Percentiles rank a stretch among this genome's conserved stretches.
Conservation (phyloP, 2,329 filamentous ascomycete species). For the Aspergillus sp. region DNA sequence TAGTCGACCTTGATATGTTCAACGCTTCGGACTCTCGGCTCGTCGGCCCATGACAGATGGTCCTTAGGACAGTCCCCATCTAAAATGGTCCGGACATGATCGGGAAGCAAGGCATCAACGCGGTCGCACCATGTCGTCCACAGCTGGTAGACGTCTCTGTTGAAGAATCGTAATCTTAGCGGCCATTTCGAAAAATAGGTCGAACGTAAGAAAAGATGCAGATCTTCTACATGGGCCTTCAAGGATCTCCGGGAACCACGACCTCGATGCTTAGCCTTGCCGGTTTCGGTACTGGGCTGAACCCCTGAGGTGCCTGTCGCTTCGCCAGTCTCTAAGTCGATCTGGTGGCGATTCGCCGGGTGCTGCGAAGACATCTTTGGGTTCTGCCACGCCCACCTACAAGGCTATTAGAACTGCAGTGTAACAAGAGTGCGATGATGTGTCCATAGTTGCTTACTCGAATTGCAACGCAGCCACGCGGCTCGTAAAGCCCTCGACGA, state of each 20-base stretch:
- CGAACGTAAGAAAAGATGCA: slow-evolving; percentile 78
- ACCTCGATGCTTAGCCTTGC: slow-evolving; percentile 39
- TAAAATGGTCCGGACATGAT: slow-evolving; percentile 56
- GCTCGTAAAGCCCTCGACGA: slow-evolving; percentile 87
- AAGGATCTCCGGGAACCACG: slow-evolving; percentile 61
- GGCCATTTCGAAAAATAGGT: slow-evolving; percentile 83
- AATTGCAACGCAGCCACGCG: slow-evolving; percentile 88
- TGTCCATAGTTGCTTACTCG: slow-evolving; percentile 62
- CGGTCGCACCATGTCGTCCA: slow-evolving; percentile 66
- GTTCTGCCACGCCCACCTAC: slow-evolving; percentile 89
- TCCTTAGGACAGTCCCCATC: slow-evolving; percentile 45
- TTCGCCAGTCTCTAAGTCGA: slow-evolving; percentile 60
- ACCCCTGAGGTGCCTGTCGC: slow-evolving; percentile 27
- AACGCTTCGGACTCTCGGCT: slow-evolving; percentile 40
- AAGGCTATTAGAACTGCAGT: not conserved
- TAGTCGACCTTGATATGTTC: slow-evolving; percentile 58
- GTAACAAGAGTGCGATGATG: slow-evolving; percentile 1
- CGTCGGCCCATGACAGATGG: slow-evolving; percentile 11
- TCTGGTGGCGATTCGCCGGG: slow-evolving; percentile 47
- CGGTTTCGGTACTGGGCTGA: slow-evolving; percentile 42
- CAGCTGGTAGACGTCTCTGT: slow-evolving; percentile 64
- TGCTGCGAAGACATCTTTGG: slow-evolving; percentile 70
- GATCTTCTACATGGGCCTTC: slow-evolving; percentile 71
- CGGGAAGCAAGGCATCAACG: slow-evolving; percentile 51
- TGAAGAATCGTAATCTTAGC: slow-evolving; percentile 77